Evolutionary conservation across 495 filamentous ascomycete species (phyloP).

Genomic region (Letharia lupina): DNA sequence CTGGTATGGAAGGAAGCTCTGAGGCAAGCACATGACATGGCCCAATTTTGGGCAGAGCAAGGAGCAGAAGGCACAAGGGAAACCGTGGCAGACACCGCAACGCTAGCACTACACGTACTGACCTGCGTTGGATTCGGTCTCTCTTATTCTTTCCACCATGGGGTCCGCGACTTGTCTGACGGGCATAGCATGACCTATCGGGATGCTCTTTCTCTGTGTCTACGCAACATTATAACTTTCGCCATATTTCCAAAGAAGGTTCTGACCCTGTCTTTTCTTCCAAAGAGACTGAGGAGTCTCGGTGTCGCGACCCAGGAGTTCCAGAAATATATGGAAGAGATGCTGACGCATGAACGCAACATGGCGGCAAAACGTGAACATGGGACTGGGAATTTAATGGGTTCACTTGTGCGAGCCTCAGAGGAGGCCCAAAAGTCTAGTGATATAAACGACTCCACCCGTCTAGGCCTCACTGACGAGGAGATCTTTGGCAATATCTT

Average conservation of each 20-base stretch:
- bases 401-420: slow-evolving; percentile 34
- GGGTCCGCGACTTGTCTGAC: slow-evolving; percentile 13
- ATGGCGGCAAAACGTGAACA: slow-evolving; percentile 13
- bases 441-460: neutral
- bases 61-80: slow-evolving; percentile 22
- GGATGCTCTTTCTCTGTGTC: slow-evolving; percentile 30
- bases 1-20: slow-evolving; percentile 34
- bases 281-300: slow-evolving; percentile 24
- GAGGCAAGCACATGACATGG: slow-evolving; percentile 31
- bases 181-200: slow-evolving; percentile 30
- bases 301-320: slow-evolving; percentile 30
- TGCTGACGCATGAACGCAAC: slow-evolving; percentile 21
- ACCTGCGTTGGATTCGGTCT: slow-evolving; percentile 34
- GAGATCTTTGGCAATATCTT: slow-evolving; percentile 49
- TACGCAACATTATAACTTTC: slow-evolving; percentile 28
- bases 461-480: slow-evolving; percentile 31
- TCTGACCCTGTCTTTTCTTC: slow-evolving; percentile 26
- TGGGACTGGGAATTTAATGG: slow-evolving; percentile 32
- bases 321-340: slow-evolving; percentile 26
- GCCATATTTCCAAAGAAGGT: slow-evolving; percentile 29
- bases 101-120: slow-evolving; percentile 37
- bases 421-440: slow-evolving; percentile 23
- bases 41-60: slow-evolving; percentile 22
- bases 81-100: slow-evolving; percentile 21
- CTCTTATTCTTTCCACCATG: slow-evolving; percentile 29